phyloP scores from a whole-genome alignment of 805 yeast species.

The Debaryomyces prosopidis region DNA sequence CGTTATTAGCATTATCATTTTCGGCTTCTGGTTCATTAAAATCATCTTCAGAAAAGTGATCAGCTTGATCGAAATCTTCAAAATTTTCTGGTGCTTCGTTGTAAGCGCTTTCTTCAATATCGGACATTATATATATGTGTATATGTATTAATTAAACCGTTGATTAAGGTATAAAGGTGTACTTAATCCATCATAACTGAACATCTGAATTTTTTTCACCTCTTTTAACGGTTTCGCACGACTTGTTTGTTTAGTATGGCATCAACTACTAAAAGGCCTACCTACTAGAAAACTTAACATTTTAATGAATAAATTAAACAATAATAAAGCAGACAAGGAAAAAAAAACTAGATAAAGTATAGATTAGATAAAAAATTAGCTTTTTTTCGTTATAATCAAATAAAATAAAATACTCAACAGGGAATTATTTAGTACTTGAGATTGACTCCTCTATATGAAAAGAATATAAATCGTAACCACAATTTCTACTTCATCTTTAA shows the following conservation, averaged over 20 bases:
- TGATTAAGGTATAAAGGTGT: not conserved
- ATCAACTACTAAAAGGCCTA: too few species aligned
- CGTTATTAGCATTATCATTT: conserved; percentile 21
- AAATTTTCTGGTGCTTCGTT: conserved; percentile 69
- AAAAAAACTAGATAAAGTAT: conserved; percentile 3
- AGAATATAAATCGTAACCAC: conserved; percentile 2
- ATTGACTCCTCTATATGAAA: conserved; percentile 6
- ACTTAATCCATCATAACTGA: conserved; percentile 1
- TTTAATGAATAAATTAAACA: conserved; percentile 6
- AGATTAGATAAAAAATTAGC: conserved; percentile 1
- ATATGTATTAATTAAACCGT: conserved; percentile 1
- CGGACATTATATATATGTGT: conserved; percentile 31
- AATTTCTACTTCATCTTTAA: conserved; percentile 3
- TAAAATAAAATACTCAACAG: not conserved
- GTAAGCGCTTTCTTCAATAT: conserved; percentile 49
- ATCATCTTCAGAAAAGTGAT: conserved; percentile 76
- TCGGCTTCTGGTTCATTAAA: conserved; percentile 39
- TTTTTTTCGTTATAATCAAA: conserved; percentile 2
- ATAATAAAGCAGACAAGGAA: conserved; percentile 1
- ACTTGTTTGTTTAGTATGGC: not conserved
- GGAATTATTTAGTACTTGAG: not conserved
- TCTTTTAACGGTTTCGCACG: not conserved
- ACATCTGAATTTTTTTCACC: not conserved
- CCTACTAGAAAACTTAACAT: not conserved
- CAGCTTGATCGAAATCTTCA: conserved; percentile 81